These are phyloP conservation scores for Aspergillus affinis DNA, from an alignment of 495 filamentous ascomycete genomes.

Conservation along the genomic window DNA sequence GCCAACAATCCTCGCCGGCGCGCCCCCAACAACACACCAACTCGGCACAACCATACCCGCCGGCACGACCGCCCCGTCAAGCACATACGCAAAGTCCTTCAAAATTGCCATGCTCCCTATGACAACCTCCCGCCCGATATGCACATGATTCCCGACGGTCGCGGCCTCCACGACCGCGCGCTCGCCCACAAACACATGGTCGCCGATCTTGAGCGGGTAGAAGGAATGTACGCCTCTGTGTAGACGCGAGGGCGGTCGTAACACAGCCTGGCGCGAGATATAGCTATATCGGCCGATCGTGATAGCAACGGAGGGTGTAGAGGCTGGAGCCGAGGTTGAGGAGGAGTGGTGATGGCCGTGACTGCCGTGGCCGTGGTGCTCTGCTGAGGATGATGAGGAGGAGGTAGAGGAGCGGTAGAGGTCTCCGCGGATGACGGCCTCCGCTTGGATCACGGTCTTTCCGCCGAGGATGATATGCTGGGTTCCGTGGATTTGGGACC, in stretches of 20 bases:
- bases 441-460: conserved; percentile 89
- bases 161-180: conserved; percentile 74
- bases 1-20: conserved; percentile 77
- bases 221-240: conserved; percentile 59
- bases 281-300: conserved; percentile 87
- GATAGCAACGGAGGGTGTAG: conserved; percentile 54
- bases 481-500: conserved; percentile 84
- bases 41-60: conserved; percentile 88
- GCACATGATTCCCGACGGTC: conserved; percentile 74
- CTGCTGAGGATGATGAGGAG: conserved; percentile 26
- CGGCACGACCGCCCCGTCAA: conserved; percentile 80
- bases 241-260: conserved; percentile 75
- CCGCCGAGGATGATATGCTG: conserved; percentile 97
- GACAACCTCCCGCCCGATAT: conserved; percentile 71
- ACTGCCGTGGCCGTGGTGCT: conserved; percentile 14
- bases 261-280: conserved; percentile 66
- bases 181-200: conserved; percentile 86
- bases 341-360: conserved; percentile 13
- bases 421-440: conserved; percentile 90
- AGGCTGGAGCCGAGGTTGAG: conserved; percentile 22
- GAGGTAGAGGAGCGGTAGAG: conserved; percentile 56
- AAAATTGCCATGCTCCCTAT: conserved; percentile 84
- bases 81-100: conserved; percentile 82
- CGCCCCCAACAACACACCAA: conserved; percentile 80
- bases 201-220: conserved; percentile 85